These are phyloP conservation scores for Gleditsia sinensis DNA, from an alignment of 306 rosid species.

Conservation along the genomic window DNA sequence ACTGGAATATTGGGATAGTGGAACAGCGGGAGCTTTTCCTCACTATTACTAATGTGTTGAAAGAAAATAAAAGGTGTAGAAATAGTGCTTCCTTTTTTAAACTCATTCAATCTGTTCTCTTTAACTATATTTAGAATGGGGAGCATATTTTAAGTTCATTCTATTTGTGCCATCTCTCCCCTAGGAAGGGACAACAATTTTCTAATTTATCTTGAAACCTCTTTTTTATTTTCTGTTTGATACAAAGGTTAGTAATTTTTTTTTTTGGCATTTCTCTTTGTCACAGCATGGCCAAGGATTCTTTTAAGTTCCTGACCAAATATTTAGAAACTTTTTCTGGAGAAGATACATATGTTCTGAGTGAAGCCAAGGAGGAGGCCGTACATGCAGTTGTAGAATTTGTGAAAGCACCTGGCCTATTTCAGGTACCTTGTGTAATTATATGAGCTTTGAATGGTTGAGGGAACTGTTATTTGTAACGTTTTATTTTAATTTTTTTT, in stretches of 20 bases:
- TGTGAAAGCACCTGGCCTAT: constrained; percentile 79
- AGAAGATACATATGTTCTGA: constrained; percentile 67
- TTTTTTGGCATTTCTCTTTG: background rate
- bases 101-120: background rate
- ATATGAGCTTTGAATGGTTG: background rate
- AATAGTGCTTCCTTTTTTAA: constrained; percentile 7
- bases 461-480: background rate
- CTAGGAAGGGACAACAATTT: background rate
- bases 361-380: constrained; percentile 92
- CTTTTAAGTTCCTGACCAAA: constrained; percentile 74
- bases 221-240: background rate
- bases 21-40: constrained; percentile 82
- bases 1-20: constrained; percentile 77
- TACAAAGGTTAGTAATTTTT: background rate
- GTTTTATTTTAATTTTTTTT: background rate
- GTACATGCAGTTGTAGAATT: constrained; percentile 79
- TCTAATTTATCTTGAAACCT: background rate
- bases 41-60: constrained; percentile 70
- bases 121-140: background rate
- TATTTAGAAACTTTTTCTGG: constrained; percentile 77
- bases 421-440: constrained; percentile 61
- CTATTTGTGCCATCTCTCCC: background rate
- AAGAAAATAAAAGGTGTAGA: constrained; percentile 78
- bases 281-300: constrained; percentile 78
- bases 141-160: background rate